Base-by-base conservation (phyloP, 1,139 yeast species). In the Sporopachydermia cereana region DNA sequence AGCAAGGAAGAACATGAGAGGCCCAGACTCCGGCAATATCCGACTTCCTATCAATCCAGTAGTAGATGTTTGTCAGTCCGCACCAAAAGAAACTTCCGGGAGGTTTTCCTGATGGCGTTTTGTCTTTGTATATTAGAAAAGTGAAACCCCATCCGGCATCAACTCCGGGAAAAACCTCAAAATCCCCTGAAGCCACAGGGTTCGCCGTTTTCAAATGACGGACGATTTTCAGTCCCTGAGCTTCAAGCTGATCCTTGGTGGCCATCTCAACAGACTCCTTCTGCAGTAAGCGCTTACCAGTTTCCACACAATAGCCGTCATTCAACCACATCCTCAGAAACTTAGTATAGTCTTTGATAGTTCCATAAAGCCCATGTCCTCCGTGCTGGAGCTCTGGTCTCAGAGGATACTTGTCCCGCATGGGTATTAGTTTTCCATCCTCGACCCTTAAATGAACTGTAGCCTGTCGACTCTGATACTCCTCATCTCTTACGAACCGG, bases 331-430 rank as follows among this genome's bases (percentile, higher is more conserved):
- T 57, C 41, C 76, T 58, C 21, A 73, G 54, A 43, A 72, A 65
- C 49, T 66, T 68, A 50, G 69, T 57, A 51, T 63, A 72, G 51
- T 72, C 76, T 2, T 57, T 61, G 3, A 69, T 68, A 2, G 66
- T 64, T 1, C 74, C 71, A 49, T 63, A 68, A 46, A 68, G 58
- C 1, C 77, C 77, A 45, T 70, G 76, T 18, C 77, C 77, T 4
- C 76, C 77, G 62, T 69, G 23, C 52, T 57, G 29, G 12, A 31
- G 22, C 21, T 20, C 49, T 46, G 60, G 57, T 23, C 58, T 52
- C 43, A 61, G 48, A 48, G 60, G 66, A 21, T 23, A 24, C 16
- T 14, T 22, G 12, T 21, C 46, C n/a, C 25, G 41, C 42, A 22
- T 22, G 12, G 44, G 23, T 3, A 17, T 17, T 9, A 43, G 16